Conservation (phyloP, 352 stramenopile genomes). For the Phytophthora palmivora region DNA sequence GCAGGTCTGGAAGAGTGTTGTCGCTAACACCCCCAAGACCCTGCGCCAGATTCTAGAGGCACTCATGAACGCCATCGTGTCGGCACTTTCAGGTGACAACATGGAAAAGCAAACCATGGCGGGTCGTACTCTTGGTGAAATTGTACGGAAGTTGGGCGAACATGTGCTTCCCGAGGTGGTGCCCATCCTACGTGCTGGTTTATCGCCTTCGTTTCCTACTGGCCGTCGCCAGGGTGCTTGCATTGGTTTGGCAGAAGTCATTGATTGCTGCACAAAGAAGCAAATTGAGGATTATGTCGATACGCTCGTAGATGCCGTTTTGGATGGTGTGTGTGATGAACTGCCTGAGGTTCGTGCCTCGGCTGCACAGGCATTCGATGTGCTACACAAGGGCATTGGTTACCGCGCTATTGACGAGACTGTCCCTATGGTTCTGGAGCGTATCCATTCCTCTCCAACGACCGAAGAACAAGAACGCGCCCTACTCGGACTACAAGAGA, state of each 20-base stretch:
- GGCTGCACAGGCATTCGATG: slow-evolving; percentile 97
- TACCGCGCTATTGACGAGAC: slow-evolving; percentile 97
- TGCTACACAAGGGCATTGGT: slow-evolving; percentile 96
- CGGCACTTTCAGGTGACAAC: slow-evolving; percentile 92
- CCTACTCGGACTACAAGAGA: slow-evolving; percentile 97
- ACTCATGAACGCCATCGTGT: slow-evolving; percentile 97
- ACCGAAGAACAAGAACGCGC: slow-evolving; percentile 82
- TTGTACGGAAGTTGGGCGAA: slow-evolving; percentile 99
- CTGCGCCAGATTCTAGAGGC: slow-evolving; percentile 98
- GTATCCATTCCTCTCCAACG: slow-evolving; percentile 80
- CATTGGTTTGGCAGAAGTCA: slow-evolving; percentile 98
- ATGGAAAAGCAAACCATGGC: slow-evolving; percentile 92
- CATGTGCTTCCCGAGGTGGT: slow-evolving; percentile 98
- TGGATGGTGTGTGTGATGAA: slow-evolving; percentile 98
- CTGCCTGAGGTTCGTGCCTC: slow-evolving; percentile 90
- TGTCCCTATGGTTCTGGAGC: slow-evolving; percentile 95
- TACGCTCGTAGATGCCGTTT: slow-evolving; percentile 97
- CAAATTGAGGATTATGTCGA: slow-evolving; percentile 97
- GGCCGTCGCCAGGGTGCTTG: slow-evolving; percentile 95
- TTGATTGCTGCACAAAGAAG: slow-evolving; percentile 96
- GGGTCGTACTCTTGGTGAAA: slow-evolving; percentile 96
- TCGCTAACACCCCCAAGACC: slow-evolving; percentile 97
- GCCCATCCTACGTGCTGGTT: slow-evolving; percentile 95
- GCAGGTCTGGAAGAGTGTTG: slow-evolving; percentile 99
- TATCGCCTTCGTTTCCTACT: slow-evolving; percentile 73